phyloP scores from a whole-genome alignment of 2,329 filamentous ascomycete species.

The Sarocladium oryzae region DNA sequence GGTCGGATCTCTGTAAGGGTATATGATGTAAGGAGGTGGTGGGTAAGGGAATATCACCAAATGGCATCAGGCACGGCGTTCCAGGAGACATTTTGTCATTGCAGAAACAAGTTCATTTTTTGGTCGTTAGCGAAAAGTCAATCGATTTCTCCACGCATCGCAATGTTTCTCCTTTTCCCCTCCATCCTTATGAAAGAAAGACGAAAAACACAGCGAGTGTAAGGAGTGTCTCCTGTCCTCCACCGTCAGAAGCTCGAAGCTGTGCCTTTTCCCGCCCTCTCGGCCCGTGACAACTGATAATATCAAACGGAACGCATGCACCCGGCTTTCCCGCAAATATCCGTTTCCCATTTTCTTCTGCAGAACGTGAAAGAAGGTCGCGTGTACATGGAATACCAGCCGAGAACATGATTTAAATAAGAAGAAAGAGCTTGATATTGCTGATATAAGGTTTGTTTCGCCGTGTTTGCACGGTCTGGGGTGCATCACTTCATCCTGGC shows the following conservation, averaged over 20 bases:
- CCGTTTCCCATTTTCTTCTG: not conserved
- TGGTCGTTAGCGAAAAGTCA: constrained; percentile 9
- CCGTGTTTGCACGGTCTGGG: not conserved
- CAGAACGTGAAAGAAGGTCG: not conserved
- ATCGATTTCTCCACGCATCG: constrained; percentile 6
- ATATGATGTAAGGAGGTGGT: constrained; percentile 1
- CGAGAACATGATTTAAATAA: not conserved
- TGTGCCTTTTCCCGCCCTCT: no score
- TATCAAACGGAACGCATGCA: no score
- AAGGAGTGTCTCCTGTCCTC: not conserved
- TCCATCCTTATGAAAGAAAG: not conserved
- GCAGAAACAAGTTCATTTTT: not conserved
- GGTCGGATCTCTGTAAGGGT: not conserved
- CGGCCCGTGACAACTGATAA: no score
- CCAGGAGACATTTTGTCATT: not conserved
- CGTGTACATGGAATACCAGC: not conserved
- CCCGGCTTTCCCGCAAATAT: not conserved
- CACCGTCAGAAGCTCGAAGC: not conserved
- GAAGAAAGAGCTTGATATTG: not conserved
- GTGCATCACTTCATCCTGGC: not conserved
- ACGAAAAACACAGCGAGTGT: not conserved
- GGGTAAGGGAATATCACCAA: not conserved
- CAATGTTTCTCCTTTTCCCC: not conserved
- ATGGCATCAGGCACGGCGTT: constrained; percentile 8
- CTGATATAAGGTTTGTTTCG: not conserved